Evolutionary conservation across 1,284 basidiomycete species (phyloP).

Genomic region (Cryptococcus wingfieldii): DNA sequence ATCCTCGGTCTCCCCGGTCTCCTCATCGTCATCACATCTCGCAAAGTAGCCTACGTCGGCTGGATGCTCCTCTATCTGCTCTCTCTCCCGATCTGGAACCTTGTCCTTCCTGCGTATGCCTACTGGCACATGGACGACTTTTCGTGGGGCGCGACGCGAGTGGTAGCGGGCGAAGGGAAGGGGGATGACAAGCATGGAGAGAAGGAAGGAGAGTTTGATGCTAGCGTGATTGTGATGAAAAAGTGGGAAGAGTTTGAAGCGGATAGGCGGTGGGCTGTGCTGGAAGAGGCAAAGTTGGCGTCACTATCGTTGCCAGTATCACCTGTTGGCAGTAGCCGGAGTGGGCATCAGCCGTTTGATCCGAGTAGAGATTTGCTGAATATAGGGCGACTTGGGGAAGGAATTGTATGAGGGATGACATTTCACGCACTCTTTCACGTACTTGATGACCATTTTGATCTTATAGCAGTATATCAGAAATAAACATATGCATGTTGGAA

Average conservation of each 20-base stretch:
- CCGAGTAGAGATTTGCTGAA: too few species aligned
- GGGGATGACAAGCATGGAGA: conserved; percentile 67
- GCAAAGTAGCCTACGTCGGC: conserved; percentile 88
- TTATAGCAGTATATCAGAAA: too few species aligned
- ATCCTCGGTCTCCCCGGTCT: conserved; percentile 93
- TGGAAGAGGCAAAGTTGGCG: too few species aligned
- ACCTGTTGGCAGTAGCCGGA: too few species aligned
- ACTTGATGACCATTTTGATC: too few species aligned
- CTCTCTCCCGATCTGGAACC: conserved; percentile 94
- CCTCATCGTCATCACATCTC: conserved; percentile 88
- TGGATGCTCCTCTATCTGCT: conserved; percentile 96
- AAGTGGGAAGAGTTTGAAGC: conserved; percentile 98
- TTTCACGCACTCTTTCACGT: too few species aligned
- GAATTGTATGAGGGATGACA: too few species aligned
- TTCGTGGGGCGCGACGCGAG: conserved; percentile 95
- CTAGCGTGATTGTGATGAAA: conserved; percentile 96
- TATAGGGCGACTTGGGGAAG: too few species aligned
- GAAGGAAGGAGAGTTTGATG: conserved; percentile 95
- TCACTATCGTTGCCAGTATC: too few species aligned
- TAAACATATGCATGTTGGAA: too few species aligned
- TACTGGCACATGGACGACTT: conserved; percentile 99
- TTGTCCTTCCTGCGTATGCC: conserved; percentile 85
- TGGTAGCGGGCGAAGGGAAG: conserved; percentile 68
- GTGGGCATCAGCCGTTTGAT: too few species aligned
- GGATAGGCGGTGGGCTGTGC: conserved; percentile 70